A percentile compares a stretch with the other conserved stretches of the same genome.
Conservation (phyloP, 2,329 filamentous ascomycete genomes). For the Phaeosphaeriaceae sp. region DNA sequence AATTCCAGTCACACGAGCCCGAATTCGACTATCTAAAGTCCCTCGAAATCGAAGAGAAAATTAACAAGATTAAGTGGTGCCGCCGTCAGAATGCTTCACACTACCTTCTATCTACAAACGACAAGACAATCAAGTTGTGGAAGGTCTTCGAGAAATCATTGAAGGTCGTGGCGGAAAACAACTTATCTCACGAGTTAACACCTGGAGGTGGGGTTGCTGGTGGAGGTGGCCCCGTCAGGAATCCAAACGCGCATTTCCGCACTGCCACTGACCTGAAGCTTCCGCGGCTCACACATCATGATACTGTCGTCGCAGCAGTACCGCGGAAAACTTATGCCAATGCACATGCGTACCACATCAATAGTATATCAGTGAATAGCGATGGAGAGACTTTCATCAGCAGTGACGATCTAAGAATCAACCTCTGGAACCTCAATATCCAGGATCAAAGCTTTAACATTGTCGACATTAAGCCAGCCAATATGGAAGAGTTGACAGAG, state of each 20-base stretch:
- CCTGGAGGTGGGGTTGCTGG: conserved; percentile 72
- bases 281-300: conserved; percentile 94
- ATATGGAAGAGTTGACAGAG: conserved; percentile 99
- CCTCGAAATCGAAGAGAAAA: conserved; percentile 99
- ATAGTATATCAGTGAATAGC: conserved; percentile 99
- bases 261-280: conserved; percentile 85
- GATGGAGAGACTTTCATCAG: conserved; percentile 99
- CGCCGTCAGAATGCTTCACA: conserved; percentile 97
- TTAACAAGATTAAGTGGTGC: conserved; percentile 99
- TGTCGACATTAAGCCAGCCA: conserved; percentile 98
- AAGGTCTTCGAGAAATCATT: conserved; percentile 99
- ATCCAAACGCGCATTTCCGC: conserved; percentile 77
- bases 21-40: conserved; percentile 99
- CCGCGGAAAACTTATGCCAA: conserved; percentile 97
- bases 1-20: conserved; percentile 99
- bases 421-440: conserved; percentile 98
- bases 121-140: conserved; percentile 99
- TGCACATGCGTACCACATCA: conserved; percentile 99
- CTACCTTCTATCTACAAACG: conserved; percentile 97
- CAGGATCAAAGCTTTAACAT: conserved; percentile 99
- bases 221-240: conserved; percentile 78
- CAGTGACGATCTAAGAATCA: conserved; percentile 96
- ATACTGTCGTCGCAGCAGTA: conserved; percentile 96
- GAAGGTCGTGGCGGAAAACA: conserved; percentile 99
- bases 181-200: conserved; percentile 91